Evolutionary conservation across 1,284 basidiomycete genomes (phyloP), one percentile per base, ranked within the genome.

Genomic region (Blastosporella zonata): DNA sequence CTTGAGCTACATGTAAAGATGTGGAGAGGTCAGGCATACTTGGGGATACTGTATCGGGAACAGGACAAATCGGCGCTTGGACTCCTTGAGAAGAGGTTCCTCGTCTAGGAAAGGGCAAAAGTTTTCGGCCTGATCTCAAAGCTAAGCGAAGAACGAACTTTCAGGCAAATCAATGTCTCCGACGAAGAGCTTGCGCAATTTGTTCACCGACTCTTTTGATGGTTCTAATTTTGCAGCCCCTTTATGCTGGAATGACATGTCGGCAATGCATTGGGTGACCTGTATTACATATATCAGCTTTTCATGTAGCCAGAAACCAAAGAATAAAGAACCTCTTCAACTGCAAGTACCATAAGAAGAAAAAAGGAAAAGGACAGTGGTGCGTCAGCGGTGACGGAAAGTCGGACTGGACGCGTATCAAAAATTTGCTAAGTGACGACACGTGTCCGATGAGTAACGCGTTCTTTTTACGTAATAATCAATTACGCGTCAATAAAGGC

Each of bases 21-120:
- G 13, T 23, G 15, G 12, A 25, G 2, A 9, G 10, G 43, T 31
- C 43, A 40, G 49, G 43, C 49, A 28, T 42, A 91, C 93, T 74
- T 96, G 92, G 55, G 89, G 80, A 67, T 93, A 96, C 65, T 94
- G 90, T 64, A 97, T 97, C 15, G 94, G 93, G 73, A 96, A 97
- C 22, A 97, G 77, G 9, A 97, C 93, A 60, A 96, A 96, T 2
- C 91, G 87, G 51, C 82, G 81, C 55, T 78, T 81, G 1, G 89
- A 87, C 63, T 89, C 87, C 59, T 85, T 86, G 49, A 95, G 76
- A 8, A 95, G 75, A 31, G 92, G 92, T 65, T 94, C 92, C 57
- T 90, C 84, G 45, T 73, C 85, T 85, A 52, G 60, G 28, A 10
- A 38, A 35, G 13, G 3, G 9, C 29, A 31, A 6, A 45, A 9